These are phyloP conservation scores for Blastocrithidia nonstop DNA, from an alignment of 208 protist genomes.

Conservation along the genomic window DNA sequence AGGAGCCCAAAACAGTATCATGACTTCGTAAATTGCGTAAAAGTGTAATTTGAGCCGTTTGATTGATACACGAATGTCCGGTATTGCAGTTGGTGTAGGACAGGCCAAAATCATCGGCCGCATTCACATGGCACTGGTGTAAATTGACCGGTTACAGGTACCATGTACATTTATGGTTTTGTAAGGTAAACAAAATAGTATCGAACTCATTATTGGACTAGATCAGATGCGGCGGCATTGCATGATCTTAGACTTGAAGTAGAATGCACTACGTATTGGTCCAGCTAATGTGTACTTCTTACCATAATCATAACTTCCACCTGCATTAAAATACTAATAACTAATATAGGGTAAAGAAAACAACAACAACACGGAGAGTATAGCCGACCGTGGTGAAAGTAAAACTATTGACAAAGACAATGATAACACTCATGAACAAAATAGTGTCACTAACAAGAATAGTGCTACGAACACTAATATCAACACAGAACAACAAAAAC, in stretches of 20 bases:
- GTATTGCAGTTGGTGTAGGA: conserved; percentile 85
- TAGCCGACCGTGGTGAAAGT: neutral
- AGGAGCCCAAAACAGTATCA: conserved; percentile 72
- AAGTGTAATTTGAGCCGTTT: conserved; percentile 77
- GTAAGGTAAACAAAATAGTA: conserved; percentile 49
- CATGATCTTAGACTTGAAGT: conserved; percentile 51
- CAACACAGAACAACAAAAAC: neutral
- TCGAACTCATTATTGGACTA: conserved; percentile 90
- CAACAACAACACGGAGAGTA: neutral
- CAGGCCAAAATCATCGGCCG: conserved; percentile 79
- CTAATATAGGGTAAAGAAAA: conserved; percentile 1
- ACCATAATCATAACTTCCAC: conserved; percentile 29
- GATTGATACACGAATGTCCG: conserved; percentile 71
- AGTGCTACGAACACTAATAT: neutral
- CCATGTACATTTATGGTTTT: conserved; percentile 83
- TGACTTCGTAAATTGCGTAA: conserved; percentile 67
- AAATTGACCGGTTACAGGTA: conserved; percentile 62
- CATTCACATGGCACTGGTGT: conserved; percentile 75
- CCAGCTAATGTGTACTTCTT: conserved; percentile 37
- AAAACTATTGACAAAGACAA: neutral
- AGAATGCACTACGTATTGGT: conserved; percentile 32
- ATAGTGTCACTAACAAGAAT: neutral
- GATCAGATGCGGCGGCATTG: conserved; percentile 86
- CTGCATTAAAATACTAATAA: too few species aligned
- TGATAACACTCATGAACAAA: neutral